These are phyloP conservation scores for Fusarium sp. DNA, from an alignment of 2,329 filamentous ascomycete species.

Conservation along the genomic window DNA sequence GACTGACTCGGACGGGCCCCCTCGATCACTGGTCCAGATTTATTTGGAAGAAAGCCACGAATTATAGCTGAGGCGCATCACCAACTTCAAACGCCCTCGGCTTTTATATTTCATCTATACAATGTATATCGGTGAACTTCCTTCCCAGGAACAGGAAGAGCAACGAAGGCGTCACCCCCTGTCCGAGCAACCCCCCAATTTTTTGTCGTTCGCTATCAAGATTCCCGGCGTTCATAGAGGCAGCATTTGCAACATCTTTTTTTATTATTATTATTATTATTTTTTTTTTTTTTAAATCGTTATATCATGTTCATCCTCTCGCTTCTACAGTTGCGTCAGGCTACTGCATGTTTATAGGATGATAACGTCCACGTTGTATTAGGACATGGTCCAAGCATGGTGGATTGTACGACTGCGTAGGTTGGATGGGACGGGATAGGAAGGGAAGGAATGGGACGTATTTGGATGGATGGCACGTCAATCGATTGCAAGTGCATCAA, in stretches of 20 bases:
- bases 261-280: too few species aligned
- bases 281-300: background rate
- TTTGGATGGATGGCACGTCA: slow-evolving; percentile 25
- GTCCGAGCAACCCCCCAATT: slow-evolving; percentile 6
- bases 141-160: slow-evolving; percentile 9
- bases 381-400: slow-evolving; percentile 11
- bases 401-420: slow-evolving; percentile 13
- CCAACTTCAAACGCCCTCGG: slow-evolving; percentile 16
- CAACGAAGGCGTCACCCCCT: slow-evolving; percentile 2
- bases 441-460: slow-evolving; percentile 14
- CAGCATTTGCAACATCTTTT: slow-evolving; percentile 36
- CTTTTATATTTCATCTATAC: background rate
- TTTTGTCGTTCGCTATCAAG: slow-evolving; percentile 41
- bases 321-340: slow-evolving; percentile 12
- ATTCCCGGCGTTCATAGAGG: slow-evolving; percentile 44
- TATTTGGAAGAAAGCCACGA: slow-evolving; percentile 25
- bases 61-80: slow-evolving; percentile 25
- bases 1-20: slow-evolving; percentile 21
- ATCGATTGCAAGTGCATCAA: slow-evolving; percentile 36
- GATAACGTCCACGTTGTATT: slow-evolving; percentile 11
- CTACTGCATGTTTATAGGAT: slow-evolving; percentile 30
- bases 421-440: slow-evolving; percentile 9
- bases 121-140: slow-evolving; percentile 24
- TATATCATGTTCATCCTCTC: slow-evolving; percentile 30
- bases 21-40: slow-evolving; percentile 27